phyloP scores from a whole-genome alignment of 129 eudicot species.

The Logfia minima region DNA sequence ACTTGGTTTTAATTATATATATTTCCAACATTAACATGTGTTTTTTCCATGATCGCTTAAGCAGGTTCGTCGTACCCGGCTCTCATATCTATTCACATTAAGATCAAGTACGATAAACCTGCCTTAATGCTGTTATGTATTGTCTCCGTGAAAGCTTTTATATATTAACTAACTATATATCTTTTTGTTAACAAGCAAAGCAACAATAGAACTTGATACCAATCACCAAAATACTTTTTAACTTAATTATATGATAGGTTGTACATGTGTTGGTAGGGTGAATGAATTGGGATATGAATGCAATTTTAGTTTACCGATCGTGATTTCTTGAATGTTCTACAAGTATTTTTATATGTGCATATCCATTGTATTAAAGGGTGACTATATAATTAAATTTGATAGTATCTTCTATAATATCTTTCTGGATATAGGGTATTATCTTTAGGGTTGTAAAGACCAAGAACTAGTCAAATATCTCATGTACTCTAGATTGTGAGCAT shows the following conservation, averaged over 20 bases:
- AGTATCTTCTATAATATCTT: slow-evolving; percentile 25
- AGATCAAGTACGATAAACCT: not conserved
- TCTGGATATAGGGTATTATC: slow-evolving; percentile 31
- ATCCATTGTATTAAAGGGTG: slow-evolving; percentile 21
- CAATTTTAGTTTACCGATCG: not conserved
- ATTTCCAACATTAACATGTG: not conserved
- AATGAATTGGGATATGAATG: not conserved
- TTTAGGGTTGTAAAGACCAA: slow-evolving; percentile 31
- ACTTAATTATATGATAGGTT: not conserved
- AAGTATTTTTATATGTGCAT: not conserved
- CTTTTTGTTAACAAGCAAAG: too few relatives aligned
- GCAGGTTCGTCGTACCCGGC: not conserved
- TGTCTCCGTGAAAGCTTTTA: not conserved
- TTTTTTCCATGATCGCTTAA: not conserved
- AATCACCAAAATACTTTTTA: too few relatives aligned
- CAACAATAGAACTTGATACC: too few relatives aligned
- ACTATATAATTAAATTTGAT: slow-evolving; percentile 13
- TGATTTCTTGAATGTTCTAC: slow-evolving; percentile 17
- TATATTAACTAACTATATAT: too few relatives aligned
- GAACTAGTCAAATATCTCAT: slow-evolving; percentile 38
- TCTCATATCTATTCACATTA: not conserved
- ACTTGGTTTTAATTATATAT: not conserved
- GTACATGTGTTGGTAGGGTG: not conserved
- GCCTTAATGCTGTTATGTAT: not conserved
- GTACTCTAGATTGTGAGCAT: slow-evolving; percentile 40